phyloP scores from a whole-genome alignment of 495 filamentous ascomycete genomes.

The Xylaria cubensis region DNA sequence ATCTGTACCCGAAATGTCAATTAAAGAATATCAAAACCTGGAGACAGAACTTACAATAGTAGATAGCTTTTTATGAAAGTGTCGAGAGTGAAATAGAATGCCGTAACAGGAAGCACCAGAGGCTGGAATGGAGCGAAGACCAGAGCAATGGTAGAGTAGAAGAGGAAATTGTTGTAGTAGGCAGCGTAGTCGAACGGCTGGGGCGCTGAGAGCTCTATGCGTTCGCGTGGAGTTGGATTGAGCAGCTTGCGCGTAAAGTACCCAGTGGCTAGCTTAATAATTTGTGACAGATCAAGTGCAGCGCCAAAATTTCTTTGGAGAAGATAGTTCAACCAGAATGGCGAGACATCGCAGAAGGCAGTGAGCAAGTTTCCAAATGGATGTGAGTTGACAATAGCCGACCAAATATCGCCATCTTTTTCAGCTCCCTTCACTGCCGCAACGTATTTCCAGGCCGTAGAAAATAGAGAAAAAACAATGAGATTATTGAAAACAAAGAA shows the following conservation, averaged over 20 bases:
- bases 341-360: slow-evolving; percentile 70
- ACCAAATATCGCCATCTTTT: slow-evolving; percentile 56
- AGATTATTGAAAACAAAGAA: slow-evolving; percentile 91
- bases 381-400: slow-evolving; percentile 62
- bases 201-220: slow-evolving; percentile 81
- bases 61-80: slow-evolving; percentile 82
- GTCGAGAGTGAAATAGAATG: slow-evolving; percentile 79
- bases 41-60: slow-evolving; percentile 70
- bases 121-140: slow-evolving; percentile 79
- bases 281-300: slow-evolving; percentile 75
- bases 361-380: slow-evolving; percentile 61
- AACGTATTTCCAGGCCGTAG: slow-evolving; percentile 68
- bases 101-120: slow-evolving; percentile 74
- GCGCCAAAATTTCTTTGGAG: slow-evolving; percentile 82
- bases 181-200: slow-evolving; percentile 80
- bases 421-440: slow-evolving; percentile 59
- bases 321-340: slow-evolving; percentile 83
- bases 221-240: slow-evolving; percentile 76
- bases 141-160: slow-evolving; percentile 77
- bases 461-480: slow-evolving; percentile 81
- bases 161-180: slow-evolving; percentile 86
- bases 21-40: not conserved
- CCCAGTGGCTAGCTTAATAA: slow-evolving; percentile 63
- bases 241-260: slow-evolving; percentile 69
- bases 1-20: slow-evolving; percentile 12